Evolutionary conservation across 2,329 filamentous ascomycete genomes (phyloP).

Genomic region (Paecilomyces sp.): DNA sequence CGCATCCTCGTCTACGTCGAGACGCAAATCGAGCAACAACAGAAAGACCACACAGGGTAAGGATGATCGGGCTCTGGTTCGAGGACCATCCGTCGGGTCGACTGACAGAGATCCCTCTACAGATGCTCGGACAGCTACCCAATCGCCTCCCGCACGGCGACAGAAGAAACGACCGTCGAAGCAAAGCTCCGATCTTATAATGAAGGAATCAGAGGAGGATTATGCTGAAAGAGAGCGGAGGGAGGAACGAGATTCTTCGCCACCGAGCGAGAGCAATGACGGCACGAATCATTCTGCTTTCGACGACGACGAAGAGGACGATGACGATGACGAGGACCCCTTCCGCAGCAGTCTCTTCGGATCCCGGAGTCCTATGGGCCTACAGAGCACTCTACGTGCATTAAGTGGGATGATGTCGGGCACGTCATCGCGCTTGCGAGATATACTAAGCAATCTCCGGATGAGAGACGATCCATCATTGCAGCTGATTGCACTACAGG

Average conservation of each 20-base stretch:
- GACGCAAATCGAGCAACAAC: slow-evolving; percentile 64
- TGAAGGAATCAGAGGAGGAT: slow-evolving; percentile 61
- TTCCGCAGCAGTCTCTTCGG: slow-evolving; percentile 60
- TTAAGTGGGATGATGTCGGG: slow-evolving; percentile 89
- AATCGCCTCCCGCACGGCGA: slow-evolving; percentile 30
- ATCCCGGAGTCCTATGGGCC: slow-evolving; percentile 53
- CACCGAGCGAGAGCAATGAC: slow-evolving; percentile 58
- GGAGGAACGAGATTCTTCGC: slow-evolving; percentile 51
- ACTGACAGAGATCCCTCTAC: slow-evolving; percentile 10
- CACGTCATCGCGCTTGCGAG: slow-evolving; percentile 69
- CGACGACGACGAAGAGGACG: slow-evolving; percentile 53
- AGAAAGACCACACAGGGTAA: slow-evolving; percentile 58
- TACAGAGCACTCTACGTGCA: slow-evolving; percentile 77
- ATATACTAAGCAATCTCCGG: slow-evolving; percentile 67
- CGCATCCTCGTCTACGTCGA: slow-evolving; percentile 56
- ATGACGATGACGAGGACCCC: slow-evolving; percentile 47
- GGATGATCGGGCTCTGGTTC: not conserved
- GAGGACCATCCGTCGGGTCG: slow-evolving; percentile 3
- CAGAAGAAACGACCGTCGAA: slow-evolving; percentile 50
- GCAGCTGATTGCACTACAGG: slow-evolving; percentile 86
- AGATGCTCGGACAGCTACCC: slow-evolving; percentile 28
- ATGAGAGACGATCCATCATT: slow-evolving; percentile 79
- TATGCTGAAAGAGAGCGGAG: slow-evolving; percentile 31
- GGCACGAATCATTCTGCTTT: slow-evolving; percentile 46
- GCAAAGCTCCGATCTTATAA: slow-evolving; percentile 59